Conservation (phyloP, 2,329 filamentous ascomycete species). For the Trichocomaceae sp. region DNA sequence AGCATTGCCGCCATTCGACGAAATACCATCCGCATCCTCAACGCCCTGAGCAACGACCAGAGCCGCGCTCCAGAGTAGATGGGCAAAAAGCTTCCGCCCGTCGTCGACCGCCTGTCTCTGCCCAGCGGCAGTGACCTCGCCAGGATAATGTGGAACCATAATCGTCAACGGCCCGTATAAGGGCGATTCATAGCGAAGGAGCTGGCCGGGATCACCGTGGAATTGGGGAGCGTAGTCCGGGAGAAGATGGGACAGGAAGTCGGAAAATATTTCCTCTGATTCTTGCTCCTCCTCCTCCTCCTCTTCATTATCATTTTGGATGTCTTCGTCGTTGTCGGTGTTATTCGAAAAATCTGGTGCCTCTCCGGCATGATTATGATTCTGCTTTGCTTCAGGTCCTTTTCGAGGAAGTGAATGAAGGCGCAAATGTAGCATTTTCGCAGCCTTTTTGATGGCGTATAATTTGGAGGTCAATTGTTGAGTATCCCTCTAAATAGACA, state of each 20-base stretch:
- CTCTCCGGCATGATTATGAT: background rate
- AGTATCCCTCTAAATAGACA: too few species aligned
- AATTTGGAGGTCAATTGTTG: background rate
- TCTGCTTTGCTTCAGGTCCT: background rate
- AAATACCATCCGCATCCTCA: slow-evolving; percentile 24
- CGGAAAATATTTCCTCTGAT: slow-evolving; percentile 49
- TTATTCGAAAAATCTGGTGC: background rate
- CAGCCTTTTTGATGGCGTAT: background rate
- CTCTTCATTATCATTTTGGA: slow-evolving; percentile 15
- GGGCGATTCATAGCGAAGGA: slow-evolving; percentile 45
- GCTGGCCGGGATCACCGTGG: slow-evolving; percentile 48
- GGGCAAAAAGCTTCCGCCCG: slow-evolving; percentile 49
- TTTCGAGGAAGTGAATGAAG: slow-evolving; percentile 26
- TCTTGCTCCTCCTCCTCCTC: slow-evolving; percentile 21
- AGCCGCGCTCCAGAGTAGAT: slow-evolving; percentile 54
- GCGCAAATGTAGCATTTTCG: slow-evolving; percentile 26
- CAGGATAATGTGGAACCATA: slow-evolving; percentile 37
- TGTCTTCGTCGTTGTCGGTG: slow-evolving; percentile 8
- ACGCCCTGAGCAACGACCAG: slow-evolving; percentile 40
- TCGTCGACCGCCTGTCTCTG: slow-evolving; percentile 31
- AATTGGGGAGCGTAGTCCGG: slow-evolving; percentile 50
- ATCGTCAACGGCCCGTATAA: slow-evolving; percentile 36
- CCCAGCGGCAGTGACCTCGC: background rate
- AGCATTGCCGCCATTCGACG: slow-evolving; percentile 13
- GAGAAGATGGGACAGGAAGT: slow-evolving; percentile 50